Percentiles rank a stretch among this genome's conserved stretches.
These are phyloP conservation scores for Ustilago curta DNA, from an alignment of 1,284 basidiomycete species.

Conservation along the genomic window DNA sequence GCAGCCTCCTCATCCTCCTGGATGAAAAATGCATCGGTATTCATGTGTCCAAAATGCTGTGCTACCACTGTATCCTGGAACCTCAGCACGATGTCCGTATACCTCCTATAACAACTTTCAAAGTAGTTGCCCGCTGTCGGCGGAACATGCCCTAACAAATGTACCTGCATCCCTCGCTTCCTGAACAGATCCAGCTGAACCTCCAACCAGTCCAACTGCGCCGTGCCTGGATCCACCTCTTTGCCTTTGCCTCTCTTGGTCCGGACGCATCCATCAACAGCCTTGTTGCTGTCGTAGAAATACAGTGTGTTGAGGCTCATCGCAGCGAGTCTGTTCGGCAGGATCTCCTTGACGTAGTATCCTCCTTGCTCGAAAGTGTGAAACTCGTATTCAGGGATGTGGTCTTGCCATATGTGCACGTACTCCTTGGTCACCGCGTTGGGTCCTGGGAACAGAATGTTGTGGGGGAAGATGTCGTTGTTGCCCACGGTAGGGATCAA, in stretches of 20 bases:
- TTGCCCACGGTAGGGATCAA: constrained; percentile 86
- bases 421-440: constrained; percentile 80
- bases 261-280: constrained; percentile 72
- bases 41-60: constrained; percentile 82
- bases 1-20: constrained; percentile 61
- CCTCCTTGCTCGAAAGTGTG: constrained; percentile 75
- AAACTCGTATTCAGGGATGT: constrained; percentile 83
- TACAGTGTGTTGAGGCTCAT: constrained; percentile 92
- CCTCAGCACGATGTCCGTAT: constrained; percentile 82
- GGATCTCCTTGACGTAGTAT: constrained; percentile 85
- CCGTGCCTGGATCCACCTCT: constrained; percentile 55
- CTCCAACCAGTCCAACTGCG: constrained; percentile 82
- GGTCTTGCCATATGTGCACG: constrained; percentile 81
- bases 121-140: constrained; percentile 85
- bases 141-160: constrained; percentile 75
- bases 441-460: constrained; percentile 75
- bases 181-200: constrained; percentile 82
- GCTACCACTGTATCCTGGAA: constrained; percentile 92
- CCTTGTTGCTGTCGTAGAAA: constrained; percentile 91
- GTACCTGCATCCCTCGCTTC: constrained; percentile 80
- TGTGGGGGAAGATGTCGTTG: constrained; percentile 70
- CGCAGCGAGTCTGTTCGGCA: constrained; percentile 81
- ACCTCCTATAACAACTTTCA: constrained; percentile 82
- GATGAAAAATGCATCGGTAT: constrained; percentile 67
- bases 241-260: constrained; percentile 33